Evolutionary conservation across 2,329 filamentous ascomycete genomes (phyloP), one percentile per base, ranked within the genome.

Genomic region (Penicillium palitans): DNA sequence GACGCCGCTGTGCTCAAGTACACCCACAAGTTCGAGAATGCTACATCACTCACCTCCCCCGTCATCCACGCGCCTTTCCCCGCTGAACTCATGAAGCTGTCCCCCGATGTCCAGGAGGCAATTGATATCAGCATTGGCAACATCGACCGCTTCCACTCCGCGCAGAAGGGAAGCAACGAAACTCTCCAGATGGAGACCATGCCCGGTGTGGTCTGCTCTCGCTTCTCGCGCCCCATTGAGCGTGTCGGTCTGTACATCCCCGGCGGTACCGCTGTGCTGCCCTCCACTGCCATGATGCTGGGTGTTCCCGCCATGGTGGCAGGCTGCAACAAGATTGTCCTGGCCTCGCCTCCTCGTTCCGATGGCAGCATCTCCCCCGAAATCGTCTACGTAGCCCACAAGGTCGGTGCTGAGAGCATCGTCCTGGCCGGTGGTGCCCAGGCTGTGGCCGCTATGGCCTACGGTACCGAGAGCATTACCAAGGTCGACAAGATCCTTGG

Each of bases 401-500:
- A 97, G 79, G 88, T 98, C 54, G 93, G 93, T 50, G 95, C 95
- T 2, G 91, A 97, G 77, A 91, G 90, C 71, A 98, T 99, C 67
- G 93, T 99, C 6, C 84, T 99, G 27, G 95, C 95, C 12, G 95
- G 95, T 61, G 95, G 95, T 61, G 95, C 93, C 0, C 95, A 99
- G 79, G 95, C 95, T 44, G 88, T 99, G 39, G 95, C 93, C 21
- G 95, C 95, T 48, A 90, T 99, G 88, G 95, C 95, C 2, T 99
- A 99, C 78, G 95, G 95, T 48, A 99, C 95, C 0, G 90, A 97
- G 77, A 93, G 88, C 67, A 87, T 99, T 51, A 90, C 83, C 75
- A 99, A 99, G 80, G 95, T 99, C 8, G 95, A 99, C 82, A 99
- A 99, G 85, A 97, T 99, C 67, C 86, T 98, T 13, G 95, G 95